A percentile compares a stretch with the other conserved stretches of the same genome.
These are phyloP conservation scores for Periconia macrospinosa DNA, from an alignment of 2,329 filamentous ascomycete genomes.

Conservation along the genomic window DNA sequence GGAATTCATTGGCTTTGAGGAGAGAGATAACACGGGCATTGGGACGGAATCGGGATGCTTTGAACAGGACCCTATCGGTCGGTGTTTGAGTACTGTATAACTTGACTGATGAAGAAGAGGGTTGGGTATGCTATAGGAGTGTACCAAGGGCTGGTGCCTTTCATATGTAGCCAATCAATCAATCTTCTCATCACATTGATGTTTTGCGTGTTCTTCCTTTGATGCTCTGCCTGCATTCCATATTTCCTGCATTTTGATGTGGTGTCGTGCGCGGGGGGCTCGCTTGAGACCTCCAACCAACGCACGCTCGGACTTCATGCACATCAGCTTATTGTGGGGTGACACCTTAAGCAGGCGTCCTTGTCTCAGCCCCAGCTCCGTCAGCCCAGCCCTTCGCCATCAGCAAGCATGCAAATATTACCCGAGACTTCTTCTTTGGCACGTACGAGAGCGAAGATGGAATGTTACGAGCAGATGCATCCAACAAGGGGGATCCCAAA, in stretches of 20 bases:
- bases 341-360: background rate
- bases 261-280: background rate
- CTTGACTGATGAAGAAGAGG: background rate
- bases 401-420: background rate
- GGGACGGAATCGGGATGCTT: background rate
- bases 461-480: too few relatives aligned
- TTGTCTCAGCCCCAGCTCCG: background rate
- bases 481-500: too few relatives aligned
- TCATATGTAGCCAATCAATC: constrained; percentile 31
- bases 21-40: constrained; percentile 8
- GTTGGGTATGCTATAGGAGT: constrained; percentile 16
- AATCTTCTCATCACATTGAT: constrained; percentile 14
- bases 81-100: constrained; percentile 11
- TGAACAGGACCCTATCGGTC: background rate
- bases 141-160: constrained; percentile 40
- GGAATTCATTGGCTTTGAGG: constrained; percentile 23
- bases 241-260: background rate
- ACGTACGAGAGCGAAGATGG: too few relatives aligned
- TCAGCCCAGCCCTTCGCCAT: background rate
- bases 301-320: background rate
- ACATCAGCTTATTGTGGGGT: constrained; percentile 1
- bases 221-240: background rate
- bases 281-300: background rate
- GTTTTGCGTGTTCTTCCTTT: background rate
- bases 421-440: background rate